Evolutionary conservation across 345 rosid genomes (phyloP).

Genomic region (Raphanus sativus): DNA sequence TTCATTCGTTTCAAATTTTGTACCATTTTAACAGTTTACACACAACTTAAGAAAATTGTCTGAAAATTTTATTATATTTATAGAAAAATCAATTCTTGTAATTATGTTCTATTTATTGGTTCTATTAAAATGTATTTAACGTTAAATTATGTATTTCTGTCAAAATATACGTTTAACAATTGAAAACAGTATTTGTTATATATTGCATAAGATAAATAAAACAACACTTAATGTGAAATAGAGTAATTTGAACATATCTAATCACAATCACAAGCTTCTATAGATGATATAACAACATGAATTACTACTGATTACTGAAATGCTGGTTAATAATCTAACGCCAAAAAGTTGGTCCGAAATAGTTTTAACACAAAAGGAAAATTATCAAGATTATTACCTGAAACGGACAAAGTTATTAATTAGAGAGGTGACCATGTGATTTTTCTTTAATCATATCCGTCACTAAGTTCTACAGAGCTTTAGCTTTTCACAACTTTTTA

Average conservation of each 20-base stretch:
- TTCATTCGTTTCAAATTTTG: neutral
- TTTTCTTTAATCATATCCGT: slow-evolving; percentile 31
- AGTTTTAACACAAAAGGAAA: neutral
- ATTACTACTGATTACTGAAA: neutral
- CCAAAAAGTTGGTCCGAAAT: neutral
- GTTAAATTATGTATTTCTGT: neutral
- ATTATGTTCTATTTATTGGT: neutral
- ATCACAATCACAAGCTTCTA: neutral
- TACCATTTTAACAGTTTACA: neutral
- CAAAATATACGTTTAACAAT: neutral
- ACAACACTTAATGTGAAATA: neutral
- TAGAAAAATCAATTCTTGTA: neutral
- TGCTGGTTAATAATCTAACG: neutral
- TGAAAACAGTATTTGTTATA: neutral
- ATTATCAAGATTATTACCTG: neutral
- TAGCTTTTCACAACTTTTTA: slow-evolving; percentile 16
- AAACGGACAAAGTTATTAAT: slow-evolving; percentile 20
- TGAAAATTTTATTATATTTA: neutral
- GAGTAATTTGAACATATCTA: neutral
- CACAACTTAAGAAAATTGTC: neutral
- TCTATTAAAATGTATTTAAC: too few relatives aligned
- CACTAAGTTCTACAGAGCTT: slow-evolving; percentile 30
- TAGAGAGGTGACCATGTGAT: slow-evolving; percentile 17
- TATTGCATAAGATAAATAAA: neutral
- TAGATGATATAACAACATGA: neutral